Evolutionary conservation across 768 basidiomycete species (phyloP).

Genomic region (Mycena latifolia): DNA sequence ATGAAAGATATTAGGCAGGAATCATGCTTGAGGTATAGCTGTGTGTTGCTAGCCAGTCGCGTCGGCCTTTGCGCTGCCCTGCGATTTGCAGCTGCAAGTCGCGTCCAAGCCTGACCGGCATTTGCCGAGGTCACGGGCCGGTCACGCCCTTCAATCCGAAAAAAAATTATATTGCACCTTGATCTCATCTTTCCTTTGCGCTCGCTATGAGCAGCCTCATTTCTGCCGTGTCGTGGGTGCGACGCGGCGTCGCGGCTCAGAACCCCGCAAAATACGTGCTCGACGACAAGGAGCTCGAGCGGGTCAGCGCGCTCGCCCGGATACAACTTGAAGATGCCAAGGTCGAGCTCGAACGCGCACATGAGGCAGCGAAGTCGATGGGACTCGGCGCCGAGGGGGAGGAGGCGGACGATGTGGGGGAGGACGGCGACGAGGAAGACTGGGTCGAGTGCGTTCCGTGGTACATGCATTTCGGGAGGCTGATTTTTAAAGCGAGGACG

Average conservation of each 20-base stretch:
- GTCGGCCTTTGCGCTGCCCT: too few relatives aligned
- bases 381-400: conserved; percentile 74
- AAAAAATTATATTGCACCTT: conserved; percentile 9
- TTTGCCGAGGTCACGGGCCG: too few relatives aligned
- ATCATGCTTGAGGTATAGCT: too few relatives aligned
- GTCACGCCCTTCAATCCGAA: too few relatives aligned
- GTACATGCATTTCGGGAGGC: conserved; percentile 14
- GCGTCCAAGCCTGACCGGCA: too few relatives aligned
- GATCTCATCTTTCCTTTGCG: neutral
- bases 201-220: conserved; percentile 80
- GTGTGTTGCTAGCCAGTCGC: too few relatives aligned
- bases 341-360: conserved; percentile 85
- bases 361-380: conserved; percentile 80
- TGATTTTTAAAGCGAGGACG: conserved; percentile 46
- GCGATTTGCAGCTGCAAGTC: too few relatives aligned
- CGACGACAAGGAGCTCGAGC: conserved; percentile 89
- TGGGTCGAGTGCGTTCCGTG: conserved; percentile 90
- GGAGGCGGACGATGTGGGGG: conserved; percentile 61
- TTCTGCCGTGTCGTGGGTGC: conserved; percentile 84
- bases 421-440: conserved; percentile 61
- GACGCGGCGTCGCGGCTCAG: conserved; percentile 78
- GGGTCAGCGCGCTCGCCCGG: conserved; percentile 88
- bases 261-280: conserved; percentile 91
- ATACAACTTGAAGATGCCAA: conserved; percentile 94
- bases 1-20: too few relatives aligned